Percentiles rank a stretch among this genome's conserved stretches.
Conservation (phyloP, 345 rosid genomes). For the Carallia brachiata region DNA sequence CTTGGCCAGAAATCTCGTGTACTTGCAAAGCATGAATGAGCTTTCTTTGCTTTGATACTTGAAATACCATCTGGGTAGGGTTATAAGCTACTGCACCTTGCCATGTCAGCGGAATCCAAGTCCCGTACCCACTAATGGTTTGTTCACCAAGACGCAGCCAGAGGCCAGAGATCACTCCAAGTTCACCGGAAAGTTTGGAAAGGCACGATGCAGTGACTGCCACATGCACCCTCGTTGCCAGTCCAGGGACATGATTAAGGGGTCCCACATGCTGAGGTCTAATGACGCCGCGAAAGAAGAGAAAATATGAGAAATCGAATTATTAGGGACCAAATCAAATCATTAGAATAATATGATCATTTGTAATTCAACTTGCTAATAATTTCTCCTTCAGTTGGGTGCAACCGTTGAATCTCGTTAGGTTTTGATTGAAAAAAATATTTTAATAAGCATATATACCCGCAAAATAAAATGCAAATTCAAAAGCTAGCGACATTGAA, state of each 20-base stretch:
- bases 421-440: no score
- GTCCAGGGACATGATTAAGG: slow-evolving; percentile 24
- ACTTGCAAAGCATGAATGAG: no score
- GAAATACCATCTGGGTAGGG: slow-evolving; percentile 2
- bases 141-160: slow-evolving; percentile 6
- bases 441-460: no score
- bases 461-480: no score
- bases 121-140: slow-evolving; percentile 18
- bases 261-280: slow-evolving; percentile 13
- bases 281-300: background rate
- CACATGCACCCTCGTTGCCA: background rate
- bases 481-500: no score
- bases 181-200: slow-evolving; percentile 16
- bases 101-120: slow-evolving; percentile 46
- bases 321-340: no score
- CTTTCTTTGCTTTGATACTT: no score
- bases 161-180: slow-evolving; percentile 26
- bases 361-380: no score
- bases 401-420: no score
- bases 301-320: background rate
- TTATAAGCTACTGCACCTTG: slow-evolving; percentile 41
- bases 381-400: no score
- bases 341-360: no score
- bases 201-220: slow-evolving; percentile 11
- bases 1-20: no score